Evolutionary conservation across 139 green algal genomes (phyloP).

Genomic region (Pleodorina starrii): DNA sequence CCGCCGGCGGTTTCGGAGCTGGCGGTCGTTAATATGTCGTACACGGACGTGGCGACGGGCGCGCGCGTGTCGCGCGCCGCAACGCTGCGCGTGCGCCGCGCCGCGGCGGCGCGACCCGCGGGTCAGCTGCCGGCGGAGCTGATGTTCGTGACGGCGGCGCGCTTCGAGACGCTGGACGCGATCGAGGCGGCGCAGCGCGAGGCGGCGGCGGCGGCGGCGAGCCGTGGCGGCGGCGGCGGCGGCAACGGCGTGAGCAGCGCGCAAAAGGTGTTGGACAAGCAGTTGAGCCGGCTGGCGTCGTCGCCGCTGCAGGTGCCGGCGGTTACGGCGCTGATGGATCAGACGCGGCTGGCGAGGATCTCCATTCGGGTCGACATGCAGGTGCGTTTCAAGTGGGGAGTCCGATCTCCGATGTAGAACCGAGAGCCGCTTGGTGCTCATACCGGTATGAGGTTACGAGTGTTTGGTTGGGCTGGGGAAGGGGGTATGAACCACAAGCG

Average conservation of each 20-base stretch:
- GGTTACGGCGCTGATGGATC: not conserved
- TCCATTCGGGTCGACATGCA: not conserved
- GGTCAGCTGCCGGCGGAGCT: slow-evolving; percentile 33
- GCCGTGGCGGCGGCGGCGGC: not conserved
- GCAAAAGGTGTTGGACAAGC: not conserved
- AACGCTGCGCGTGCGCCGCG: not conserved
- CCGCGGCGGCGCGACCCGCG: not conserved
- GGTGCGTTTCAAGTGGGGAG: no score
- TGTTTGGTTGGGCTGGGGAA: no score
- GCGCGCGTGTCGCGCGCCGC: not conserved
- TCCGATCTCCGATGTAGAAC: no score
- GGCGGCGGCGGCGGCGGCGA: not conserved
- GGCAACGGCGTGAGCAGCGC: not conserved
- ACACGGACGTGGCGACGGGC: slow-evolving; percentile 8
- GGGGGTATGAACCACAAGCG: no score
- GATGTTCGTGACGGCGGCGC: slow-evolving; percentile 49
- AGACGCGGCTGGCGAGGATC: not conserved
- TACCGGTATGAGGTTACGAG: no score
- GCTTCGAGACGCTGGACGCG: slow-evolving; percentile 50
- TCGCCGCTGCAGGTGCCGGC: not conserved
- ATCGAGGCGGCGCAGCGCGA: slow-evolving; percentile 26
- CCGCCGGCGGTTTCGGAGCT: slow-evolving; percentile 24
- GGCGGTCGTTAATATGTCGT: not conserved
- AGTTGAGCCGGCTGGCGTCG: not conserved
- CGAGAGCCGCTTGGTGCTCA: no score